A percentile compares a stretch with the other conserved stretches of the same genome.
These are phyloP conservation scores for Lojkania enalia DNA, from an alignment of 2,329 filamentous ascomycete species.

Conservation along the genomic window DNA sequence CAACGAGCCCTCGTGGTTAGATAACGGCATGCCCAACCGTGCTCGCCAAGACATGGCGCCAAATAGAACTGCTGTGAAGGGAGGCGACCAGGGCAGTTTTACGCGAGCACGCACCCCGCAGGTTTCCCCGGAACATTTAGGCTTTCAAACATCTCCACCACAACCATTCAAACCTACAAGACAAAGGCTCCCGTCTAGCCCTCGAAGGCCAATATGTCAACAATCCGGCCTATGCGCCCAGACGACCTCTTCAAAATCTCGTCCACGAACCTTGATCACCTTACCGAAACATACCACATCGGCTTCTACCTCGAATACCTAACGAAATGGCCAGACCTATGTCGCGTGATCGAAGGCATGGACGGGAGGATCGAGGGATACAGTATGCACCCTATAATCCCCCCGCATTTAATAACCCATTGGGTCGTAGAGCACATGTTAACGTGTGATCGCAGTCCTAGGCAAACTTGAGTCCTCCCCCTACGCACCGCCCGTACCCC, in stretches of 20 bases:
- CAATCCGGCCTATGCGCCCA: conserved; percentile 73
- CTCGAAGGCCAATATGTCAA: conserved; percentile 69
- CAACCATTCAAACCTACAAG: too few relatives aligned
- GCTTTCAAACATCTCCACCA: too few relatives aligned
- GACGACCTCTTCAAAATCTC: conserved; percentile 84
- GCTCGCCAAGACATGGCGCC: too few relatives aligned
- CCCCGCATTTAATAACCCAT: too few relatives aligned
- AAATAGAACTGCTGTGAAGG: too few relatives aligned
- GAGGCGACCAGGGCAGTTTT: too few relatives aligned
- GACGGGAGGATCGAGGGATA: conserved; percentile 92
- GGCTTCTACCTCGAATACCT: conserved; percentile 96
- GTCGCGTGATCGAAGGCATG: conserved; percentile 85
- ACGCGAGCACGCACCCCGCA: too few relatives aligned
- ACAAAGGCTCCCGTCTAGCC: too few relatives aligned
- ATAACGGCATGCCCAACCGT: too few relatives aligned
- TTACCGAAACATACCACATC: conserved; percentile 98
- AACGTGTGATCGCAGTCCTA: conserved; percentile 67
- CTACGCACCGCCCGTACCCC: conserved; percentile 73
- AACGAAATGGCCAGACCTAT: conserved; percentile 92
- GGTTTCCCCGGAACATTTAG: too few relatives aligned
- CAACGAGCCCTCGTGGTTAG: too few relatives aligned
- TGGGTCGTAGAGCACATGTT: too few relatives aligned
- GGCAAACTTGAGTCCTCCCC: conserved; percentile 84
- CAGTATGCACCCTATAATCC: conserved; percentile 68
- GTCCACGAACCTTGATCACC: conserved; percentile 89